Evolutionary conservation across 2,329 filamentous ascomycete species (phyloP).

Genomic region (Nothopassalora personata): DNA sequence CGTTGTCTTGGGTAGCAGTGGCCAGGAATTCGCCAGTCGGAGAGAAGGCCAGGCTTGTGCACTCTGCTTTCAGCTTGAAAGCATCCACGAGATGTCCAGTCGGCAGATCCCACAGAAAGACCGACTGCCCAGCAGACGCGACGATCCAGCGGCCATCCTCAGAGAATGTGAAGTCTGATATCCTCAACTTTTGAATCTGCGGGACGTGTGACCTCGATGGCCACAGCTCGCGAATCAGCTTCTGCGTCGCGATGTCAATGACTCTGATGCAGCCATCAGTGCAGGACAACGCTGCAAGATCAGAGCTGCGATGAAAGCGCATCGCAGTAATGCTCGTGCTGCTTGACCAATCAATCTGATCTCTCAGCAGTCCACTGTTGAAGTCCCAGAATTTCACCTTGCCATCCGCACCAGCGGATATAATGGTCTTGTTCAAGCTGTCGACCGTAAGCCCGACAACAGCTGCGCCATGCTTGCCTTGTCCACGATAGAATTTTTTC

Average conservation of each 20-base stretch:
- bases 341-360: conserved; percentile 78
- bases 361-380: conserved; percentile 67
- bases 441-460: conserved; percentile 86
- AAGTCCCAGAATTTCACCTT: conserved; percentile 99
- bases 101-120: conserved; percentile 89
- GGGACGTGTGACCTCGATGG: conserved; percentile 49
- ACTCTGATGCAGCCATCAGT: conserved; percentile 83
- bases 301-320: conserved; percentile 75
- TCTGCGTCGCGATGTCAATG: conserved; percentile 84
- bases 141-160: conserved; percentile 91
- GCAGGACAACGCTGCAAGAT: conserved; percentile 82
- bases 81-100: conserved; percentile 94
- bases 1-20: conserved; percentile 71
- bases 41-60: conserved; percentile 82
- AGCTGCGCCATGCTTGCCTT: conserved; percentile 71
- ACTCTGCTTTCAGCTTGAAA: conserved; percentile 71
- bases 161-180: conserved; percentile 60
- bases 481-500: conserved; percentile 42
- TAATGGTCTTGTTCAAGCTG: conserved; percentile 76
- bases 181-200: conserved; percentile 17
- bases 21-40: conserved; percentile 90
- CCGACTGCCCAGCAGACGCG: conserved; percentile 72
- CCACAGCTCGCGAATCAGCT: conserved; percentile 89
- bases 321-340: conserved; percentile 71
- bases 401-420: conserved; percentile 85